A percentile compares a stretch with the other conserved stretches of the same genome.
These are phyloP conservation scores for Heterococcus sp. DNA, from an alignment of 108 stramenopile genomes.

Conservation along the genomic window DNA sequence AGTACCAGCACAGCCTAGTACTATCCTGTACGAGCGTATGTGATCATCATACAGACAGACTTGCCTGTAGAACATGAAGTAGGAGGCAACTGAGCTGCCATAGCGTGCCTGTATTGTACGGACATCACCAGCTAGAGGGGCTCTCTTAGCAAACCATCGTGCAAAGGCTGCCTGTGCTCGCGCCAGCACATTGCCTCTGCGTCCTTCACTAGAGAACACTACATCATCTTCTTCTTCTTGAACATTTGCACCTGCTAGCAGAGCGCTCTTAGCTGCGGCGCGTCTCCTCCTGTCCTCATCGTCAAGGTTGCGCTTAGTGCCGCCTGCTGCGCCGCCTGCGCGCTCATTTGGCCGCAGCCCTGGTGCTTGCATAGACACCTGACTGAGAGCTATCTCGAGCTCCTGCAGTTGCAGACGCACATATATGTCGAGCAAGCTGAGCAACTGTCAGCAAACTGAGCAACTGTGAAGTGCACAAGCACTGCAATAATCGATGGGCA, in stretches of 20 bases:
- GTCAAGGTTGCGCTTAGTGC: not conserved
- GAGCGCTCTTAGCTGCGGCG: not conserved
- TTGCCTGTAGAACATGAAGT: constrained; percentile 20
- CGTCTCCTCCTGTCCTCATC: not conserved
- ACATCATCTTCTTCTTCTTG: not conserved
- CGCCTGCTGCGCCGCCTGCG: not conserved
- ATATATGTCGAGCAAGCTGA: no score
- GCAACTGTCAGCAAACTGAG: no score
- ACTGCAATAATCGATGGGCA: no score
- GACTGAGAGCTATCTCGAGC: not conserved
- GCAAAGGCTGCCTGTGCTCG: constrained; percentile 6
- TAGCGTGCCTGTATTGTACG: constrained; percentile 27
- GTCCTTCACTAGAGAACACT: not conserved
- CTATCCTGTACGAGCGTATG: no score
- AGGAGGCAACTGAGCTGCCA: constrained; percentile 16
- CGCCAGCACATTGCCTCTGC: not conserved
- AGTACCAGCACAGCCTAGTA: no score
- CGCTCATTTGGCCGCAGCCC: not conserved
- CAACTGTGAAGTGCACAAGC: no score
- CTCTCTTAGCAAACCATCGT: constrained; percentile 19
- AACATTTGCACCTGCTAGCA: not conserved
- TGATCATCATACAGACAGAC: no score
- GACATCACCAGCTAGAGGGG: constrained; percentile 19
- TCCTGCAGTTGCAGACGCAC: no score
- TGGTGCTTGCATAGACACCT: not conserved